Conservation (phyloP, 495 filamentous ascomycete species). For the Podospora anserina region DNA sequence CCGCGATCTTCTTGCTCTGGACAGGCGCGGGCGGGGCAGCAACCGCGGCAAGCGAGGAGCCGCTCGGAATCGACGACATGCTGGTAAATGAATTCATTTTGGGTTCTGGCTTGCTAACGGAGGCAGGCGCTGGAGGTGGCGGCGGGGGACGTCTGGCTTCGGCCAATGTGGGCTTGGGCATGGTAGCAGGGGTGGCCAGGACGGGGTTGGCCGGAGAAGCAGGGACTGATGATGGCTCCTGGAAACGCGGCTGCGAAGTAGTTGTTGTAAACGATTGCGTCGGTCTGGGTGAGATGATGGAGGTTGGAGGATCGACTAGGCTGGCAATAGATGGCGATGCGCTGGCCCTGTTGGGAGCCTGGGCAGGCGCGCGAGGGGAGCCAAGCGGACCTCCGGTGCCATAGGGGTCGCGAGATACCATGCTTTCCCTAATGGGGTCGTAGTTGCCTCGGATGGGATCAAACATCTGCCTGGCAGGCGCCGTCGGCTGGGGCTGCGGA, state of each 20-base stretch:
- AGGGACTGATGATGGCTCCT: slow-evolving; percentile 32
- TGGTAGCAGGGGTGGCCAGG: slow-evolving; percentile 29
- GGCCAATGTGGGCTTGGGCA: slow-evolving; percentile 34
- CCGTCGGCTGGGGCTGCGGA: slow-evolving; percentile 32
- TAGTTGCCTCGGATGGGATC: slow-evolving; percentile 79
- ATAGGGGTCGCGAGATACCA: slow-evolving; percentile 49
- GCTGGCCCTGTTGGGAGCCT: slow-evolving; percentile 63
- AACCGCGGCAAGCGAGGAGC: background rate
- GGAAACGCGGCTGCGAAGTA: slow-evolving; percentile 27
- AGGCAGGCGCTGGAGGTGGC: slow-evolving; percentile 28
- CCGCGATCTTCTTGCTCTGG: slow-evolving; percentile 34
- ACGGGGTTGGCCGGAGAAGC: slow-evolving; percentile 31
- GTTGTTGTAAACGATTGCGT: slow-evolving; percentile 41
- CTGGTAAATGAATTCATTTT: slow-evolving; percentile 42
- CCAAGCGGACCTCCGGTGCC: slow-evolving; percentile 48
- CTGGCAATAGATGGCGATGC: slow-evolving; percentile 87
- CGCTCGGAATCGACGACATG: slow-evolving; percentile 26
- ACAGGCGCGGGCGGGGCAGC: slow-evolving; percentile 16
- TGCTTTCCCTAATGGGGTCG: slow-evolving; percentile 52
- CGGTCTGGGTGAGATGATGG: slow-evolving; percentile 44
- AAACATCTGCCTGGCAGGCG: slow-evolving; percentile 74
- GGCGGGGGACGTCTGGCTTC: slow-evolving; percentile 37
- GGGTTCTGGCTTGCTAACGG: slow-evolving; percentile 21
- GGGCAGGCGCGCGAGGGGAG: slow-evolving; percentile 52
- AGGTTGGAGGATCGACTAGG: slow-evolving; percentile 70